These are phyloP conservation scores for Fusarium graminum DNA, from an alignment of 2,329 filamentous ascomycete genomes.

Conservation along the genomic window DNA sequence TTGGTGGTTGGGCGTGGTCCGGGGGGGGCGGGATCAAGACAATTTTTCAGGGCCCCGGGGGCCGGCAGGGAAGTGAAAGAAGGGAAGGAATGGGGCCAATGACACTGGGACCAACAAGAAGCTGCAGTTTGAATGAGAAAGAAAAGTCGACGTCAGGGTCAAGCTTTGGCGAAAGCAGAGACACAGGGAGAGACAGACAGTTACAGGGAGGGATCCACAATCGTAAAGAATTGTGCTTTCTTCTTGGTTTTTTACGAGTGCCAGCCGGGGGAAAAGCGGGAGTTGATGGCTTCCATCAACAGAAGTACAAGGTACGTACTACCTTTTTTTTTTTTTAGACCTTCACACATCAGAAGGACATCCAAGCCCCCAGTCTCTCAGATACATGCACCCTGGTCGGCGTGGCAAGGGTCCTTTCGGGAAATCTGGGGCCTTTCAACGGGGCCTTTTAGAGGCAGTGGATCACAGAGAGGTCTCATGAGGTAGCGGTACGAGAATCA, in stretches of 20 bases:
- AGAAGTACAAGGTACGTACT: conserved; percentile 24
- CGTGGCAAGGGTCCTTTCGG: conserved; percentile 39
- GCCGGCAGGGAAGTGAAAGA: conserved; percentile 40
- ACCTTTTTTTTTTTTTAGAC: conserved; percentile 26
- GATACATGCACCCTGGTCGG: conserved; percentile 32
- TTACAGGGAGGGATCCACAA: conserved; percentile 32
- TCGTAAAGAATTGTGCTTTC: conserved; percentile 40
- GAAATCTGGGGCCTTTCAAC: conserved; percentile 34
- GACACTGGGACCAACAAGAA: conserved; percentile 34
- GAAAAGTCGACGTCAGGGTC: conserved; percentile 44
- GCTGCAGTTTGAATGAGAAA: conserved; percentile 42
- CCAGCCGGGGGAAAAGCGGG: conserved; percentile 13
- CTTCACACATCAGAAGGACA: conserved; percentile 30
- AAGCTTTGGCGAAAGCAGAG: conserved; percentile 32
- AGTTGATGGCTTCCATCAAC: conserved; percentile 16
- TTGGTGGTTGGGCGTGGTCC: conserved; percentile 12
- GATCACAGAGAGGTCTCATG: conserved; percentile 19
- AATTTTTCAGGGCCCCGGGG: conserved; percentile 46
- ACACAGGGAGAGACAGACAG: conserved; percentile 14
- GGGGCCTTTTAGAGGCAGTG: conserved; percentile 27
- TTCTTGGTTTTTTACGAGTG: conserved; percentile 31
- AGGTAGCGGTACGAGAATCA: conserved; percentile 35
- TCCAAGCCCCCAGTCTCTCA: conserved; percentile 30
- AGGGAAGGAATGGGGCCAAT: conserved; percentile 44
- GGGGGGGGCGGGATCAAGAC: conserved; percentile 48